phyloP scores from a whole-genome alignment of 208 protist species.

The Crithidia thermophila region DNA sequence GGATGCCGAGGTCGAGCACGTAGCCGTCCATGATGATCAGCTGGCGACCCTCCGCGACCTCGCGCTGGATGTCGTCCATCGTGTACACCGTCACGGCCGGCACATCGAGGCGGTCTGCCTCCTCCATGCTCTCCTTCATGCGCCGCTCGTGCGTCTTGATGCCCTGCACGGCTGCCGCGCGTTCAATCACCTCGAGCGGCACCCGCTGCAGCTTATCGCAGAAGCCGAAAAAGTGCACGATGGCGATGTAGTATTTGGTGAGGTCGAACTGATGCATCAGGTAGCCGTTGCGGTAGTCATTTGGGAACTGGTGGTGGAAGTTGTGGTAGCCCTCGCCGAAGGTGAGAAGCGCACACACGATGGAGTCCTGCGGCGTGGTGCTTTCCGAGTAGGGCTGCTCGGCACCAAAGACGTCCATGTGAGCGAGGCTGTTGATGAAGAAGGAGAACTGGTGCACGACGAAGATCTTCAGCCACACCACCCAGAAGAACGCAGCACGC shows the following conservation, averaged over 20 bases:
- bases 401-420: conserved; percentile 64
- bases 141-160: conserved; percentile 40
- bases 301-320: conserved; percentile 92
- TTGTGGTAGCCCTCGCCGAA: conserved; percentile 93
- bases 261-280: conserved; percentile 82
- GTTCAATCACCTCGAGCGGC: conserved; percentile 49
- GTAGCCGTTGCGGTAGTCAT: conserved; percentile 90
- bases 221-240: conserved; percentile 47
- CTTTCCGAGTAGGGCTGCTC: conserved; percentile 68
- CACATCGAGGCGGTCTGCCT: conserved; percentile 43
- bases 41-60: conserved; percentile 56
- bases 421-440: conserved; percentile 90
- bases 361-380: conserved; percentile 75
- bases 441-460: conserved; percentile 88
- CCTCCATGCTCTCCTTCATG: conserved; percentile 30
- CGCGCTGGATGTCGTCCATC: conserved; percentile 55
- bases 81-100: conserved; percentile 37
- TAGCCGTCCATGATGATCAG: conserved; percentile 62
- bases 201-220: conserved; percentile 64
- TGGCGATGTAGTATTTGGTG: conserved; percentile 83
- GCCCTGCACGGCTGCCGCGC: conserved; percentile 11
- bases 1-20: conserved; percentile 63
- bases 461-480: conserved; percentile 61
- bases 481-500: conserved; percentile 80
- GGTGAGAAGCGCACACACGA: conserved; percentile 67